Evolutionary conservation across 768 basidiomycete genomes (phyloP), one percentile per base, ranked within the genome.

Genomic region (Rhodotorula babjevae): DNA sequence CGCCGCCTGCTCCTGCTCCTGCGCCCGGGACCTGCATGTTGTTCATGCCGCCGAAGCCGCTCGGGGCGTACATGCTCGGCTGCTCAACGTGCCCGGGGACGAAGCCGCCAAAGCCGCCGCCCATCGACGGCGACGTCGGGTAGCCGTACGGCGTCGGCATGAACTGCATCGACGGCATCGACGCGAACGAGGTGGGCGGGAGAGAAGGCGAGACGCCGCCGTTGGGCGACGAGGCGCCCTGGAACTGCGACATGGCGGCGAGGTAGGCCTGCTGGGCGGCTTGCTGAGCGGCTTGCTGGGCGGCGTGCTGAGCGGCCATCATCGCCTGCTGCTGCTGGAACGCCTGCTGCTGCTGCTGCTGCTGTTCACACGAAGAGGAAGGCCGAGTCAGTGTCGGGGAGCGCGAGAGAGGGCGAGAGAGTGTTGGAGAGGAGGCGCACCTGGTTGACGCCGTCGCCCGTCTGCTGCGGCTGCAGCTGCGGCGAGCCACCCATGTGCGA

Each of bases 281-380:
- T 8, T 50, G 49, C 2, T 85, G 87, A 11, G 90, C 67, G 21
- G 67, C 67, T 78, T 91, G 89, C 53, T 72, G 71, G 1, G 85
- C 87, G 14, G 90, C 71, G 21, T 67, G 67, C 78, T 90, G 89
- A 29, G 92, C 91, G 10, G 90, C 91, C 78, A 90, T 89, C 87
- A 92, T 87, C 33, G 65, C 65, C 76, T 91, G 90, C 71, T 90
- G 90, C 40, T 74, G 68, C 49, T 66, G 65, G 44, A 62, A 47
- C 23, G 62, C 61, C 23, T 59, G 58, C 9, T 31, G 56, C 29
- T 65, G 63, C 42, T n/a, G 29, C n/a, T n/a, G n/a, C n/a, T 18
- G 42, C 23, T 27, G 52, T 29, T 27, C 40, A 12, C n/a, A 8
- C 0, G 36, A 16, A 46, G 12, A 27, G 31, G n/a, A n/a, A n/a